A percentile compares a stretch with the other conserved stretches of the same genome.
These are phyloP conservation scores for Acer yangbiense DNA, from an alignment of 345 rosid genomes.

Conservation along the genomic window DNA sequence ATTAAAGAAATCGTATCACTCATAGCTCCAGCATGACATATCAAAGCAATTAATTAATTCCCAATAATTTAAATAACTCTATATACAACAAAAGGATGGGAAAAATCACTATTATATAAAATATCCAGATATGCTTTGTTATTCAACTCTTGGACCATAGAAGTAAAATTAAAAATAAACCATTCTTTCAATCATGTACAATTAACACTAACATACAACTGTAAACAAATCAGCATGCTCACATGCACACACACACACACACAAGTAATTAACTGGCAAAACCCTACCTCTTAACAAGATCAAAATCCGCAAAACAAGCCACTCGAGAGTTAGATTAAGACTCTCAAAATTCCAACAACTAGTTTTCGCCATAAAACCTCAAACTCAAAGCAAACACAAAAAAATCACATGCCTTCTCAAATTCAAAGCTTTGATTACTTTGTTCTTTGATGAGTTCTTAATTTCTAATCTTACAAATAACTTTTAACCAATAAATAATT, in stretches of 20 bases:
- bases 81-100: background rate
- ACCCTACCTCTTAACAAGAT: constrained; percentile 11
- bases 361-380: background rate
- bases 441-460: constrained; percentile 9
- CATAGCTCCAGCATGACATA: background rate
- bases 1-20: background rate
- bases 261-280: background rate
- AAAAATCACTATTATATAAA: background rate
- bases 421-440: background rate
- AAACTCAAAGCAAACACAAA: constrained; percentile 4
- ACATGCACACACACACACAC: no score
- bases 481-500: background rate
- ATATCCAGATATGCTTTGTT: background rate
- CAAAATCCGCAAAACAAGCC: constrained; percentile 3
- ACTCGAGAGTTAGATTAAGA: background rate
- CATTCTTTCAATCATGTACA: background rate
- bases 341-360: background rate
- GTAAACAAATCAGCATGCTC: background rate
- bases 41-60: background rate
- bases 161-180: background rate
- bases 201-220: background rate
- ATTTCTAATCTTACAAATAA: constrained; percentile 3
- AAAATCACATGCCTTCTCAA: constrained; percentile 5
- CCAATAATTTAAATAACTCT: background rate
- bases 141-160: background rate